These are phyloP conservation scores for Aspergillus neoniger DNA, from an alignment of 2,329 filamentous ascomycete species.

Conservation along the genomic window DNA sequence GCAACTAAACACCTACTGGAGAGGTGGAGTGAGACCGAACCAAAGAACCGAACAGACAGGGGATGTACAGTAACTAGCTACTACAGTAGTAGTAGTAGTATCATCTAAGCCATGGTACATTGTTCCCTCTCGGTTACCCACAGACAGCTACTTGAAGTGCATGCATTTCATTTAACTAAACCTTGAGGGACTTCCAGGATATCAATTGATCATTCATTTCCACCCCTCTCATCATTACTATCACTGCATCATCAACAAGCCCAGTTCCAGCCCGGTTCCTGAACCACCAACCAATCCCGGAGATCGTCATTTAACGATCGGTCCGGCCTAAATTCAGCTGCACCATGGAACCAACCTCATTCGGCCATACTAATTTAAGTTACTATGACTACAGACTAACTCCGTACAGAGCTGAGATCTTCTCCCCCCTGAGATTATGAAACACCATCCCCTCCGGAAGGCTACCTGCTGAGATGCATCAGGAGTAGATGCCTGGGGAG, in stretches of 20 bases:
- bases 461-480: background rate
- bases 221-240: background rate
- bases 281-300: background rate
- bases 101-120: no score
- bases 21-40: no score
- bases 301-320: slow-evolving; percentile 4
- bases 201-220: background rate
- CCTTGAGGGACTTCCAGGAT: background rate
- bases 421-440: background rate
- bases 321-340: background rate
- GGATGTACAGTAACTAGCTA: no score
- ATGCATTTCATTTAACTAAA: no score
- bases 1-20: no score
- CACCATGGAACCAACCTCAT: background rate
- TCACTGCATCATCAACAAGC: background rate
- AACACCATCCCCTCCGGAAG: background rate
- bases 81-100: no score
- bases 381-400: no score
- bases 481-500: background rate
- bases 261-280: background rate
- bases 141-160: no score
- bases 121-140: no score
- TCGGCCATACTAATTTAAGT: background rate
- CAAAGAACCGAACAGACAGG: no score
- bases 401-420: no score